phyloP scores from a whole-genome alignment of 345 rosid genomes.

The Acer campestre region DNA sequence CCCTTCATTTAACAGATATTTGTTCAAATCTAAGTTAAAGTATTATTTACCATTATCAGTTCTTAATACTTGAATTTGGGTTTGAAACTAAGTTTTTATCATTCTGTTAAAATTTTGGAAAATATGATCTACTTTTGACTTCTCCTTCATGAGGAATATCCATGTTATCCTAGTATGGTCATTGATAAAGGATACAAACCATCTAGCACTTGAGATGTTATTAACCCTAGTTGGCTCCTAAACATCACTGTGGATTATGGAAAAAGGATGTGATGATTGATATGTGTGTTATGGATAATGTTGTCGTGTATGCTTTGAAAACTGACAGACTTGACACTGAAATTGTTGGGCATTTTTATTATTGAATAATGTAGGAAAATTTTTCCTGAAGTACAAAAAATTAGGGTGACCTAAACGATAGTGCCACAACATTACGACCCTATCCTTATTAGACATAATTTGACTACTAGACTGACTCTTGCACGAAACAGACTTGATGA shows the following conservation, averaged over 20 bases:
- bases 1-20: neutral
- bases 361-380: neutral
- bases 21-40: neutral
- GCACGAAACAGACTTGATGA: neutral
- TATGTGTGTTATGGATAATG: neutral
- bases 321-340: neutral
- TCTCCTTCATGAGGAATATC: conserved; percentile 6
- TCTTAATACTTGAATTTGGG: neutral
- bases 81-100: neutral
- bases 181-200: neutral
- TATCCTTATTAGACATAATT: neutral
- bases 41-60: neutral
- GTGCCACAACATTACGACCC: neutral
- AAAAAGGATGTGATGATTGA: neutral
- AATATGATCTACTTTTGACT: neutral
- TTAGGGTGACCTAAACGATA: neutral
- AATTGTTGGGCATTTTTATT: conserved; percentile 8
- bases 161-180: neutral
- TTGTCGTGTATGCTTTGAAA: neutral
- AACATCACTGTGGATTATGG: neutral
- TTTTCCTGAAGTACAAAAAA: neutral
- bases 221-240: neutral
- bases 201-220: neutral
- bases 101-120: neutral
- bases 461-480: neutral